Evolutionary conservation across 2,329 filamentous ascomycete species (phyloP).

Genomic region (Diaporthe vaccinii): DNA sequence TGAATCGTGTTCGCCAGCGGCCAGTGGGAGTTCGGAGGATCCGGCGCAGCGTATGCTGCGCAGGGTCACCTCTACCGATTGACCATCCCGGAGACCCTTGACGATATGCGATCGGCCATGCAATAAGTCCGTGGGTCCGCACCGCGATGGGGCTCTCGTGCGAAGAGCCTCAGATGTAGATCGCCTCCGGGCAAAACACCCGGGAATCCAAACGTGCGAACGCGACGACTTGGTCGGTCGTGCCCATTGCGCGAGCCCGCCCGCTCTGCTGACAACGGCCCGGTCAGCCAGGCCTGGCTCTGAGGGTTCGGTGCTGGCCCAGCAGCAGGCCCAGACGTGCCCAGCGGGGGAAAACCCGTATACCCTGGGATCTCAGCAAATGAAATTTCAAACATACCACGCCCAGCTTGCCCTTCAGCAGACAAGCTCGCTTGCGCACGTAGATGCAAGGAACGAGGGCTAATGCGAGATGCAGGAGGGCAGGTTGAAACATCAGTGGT

Average conservation of each 20-base stretch:
- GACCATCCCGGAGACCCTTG: neutral
- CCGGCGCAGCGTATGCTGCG: neutral
- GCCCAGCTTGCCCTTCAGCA: neutral
- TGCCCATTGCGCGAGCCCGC: neutral
- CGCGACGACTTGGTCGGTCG: neutral
- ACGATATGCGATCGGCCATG: slow-evolving; percentile 18
- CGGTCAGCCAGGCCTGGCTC: neutral
- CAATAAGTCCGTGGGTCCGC: neutral
- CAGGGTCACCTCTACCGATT: neutral
- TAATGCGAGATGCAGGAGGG: slow-evolving; percentile 14
- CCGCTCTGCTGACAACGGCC: neutral
- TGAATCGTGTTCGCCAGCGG: neutral
- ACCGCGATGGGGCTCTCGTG: neutral
- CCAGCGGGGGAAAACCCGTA: neutral
- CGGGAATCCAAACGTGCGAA: neutral
- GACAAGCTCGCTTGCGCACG: neutral
- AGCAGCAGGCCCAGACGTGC: neutral
- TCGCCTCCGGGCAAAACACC: neutral
- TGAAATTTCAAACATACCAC: neutral
- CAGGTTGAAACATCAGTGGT: slow-evolving; percentile 11
- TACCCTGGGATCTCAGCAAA: neutral
- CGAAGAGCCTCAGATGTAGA: slow-evolving; percentile 7
- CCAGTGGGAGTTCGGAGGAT: neutral
- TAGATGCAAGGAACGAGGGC: slow-evolving; percentile 18
- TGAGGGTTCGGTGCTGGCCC: neutral